phyloP scores from a whole-genome alignment of 805 yeast genomes.

The Lachancea nothofagi region DNA sequence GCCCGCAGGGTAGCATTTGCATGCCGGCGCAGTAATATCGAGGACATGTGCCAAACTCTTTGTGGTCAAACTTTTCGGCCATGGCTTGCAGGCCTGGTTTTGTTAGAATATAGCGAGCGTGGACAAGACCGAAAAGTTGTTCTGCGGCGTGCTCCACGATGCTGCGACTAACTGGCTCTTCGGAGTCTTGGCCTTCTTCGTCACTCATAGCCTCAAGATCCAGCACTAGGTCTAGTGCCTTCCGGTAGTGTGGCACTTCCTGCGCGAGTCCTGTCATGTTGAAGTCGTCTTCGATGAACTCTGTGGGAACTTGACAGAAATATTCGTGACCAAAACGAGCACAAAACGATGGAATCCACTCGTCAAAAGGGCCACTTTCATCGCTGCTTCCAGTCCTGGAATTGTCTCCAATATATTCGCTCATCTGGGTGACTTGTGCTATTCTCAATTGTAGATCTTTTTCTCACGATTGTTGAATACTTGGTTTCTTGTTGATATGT shows the following conservation, averaged over 20 bases:
- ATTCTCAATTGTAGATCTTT: no score
- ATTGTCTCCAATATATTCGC: constrained; percentile 7
- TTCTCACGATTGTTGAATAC: no score
- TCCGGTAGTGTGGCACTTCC: constrained; percentile 85
- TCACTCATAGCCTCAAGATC: constrained; percentile 62
- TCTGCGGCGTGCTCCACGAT: constrained; percentile 86
- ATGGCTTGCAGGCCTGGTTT: constrained; percentile 83
- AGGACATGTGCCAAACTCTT: constrained; percentile 89
- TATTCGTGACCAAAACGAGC: constrained; percentile 79
- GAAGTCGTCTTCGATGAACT: constrained; percentile 94
- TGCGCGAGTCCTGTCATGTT: constrained; percentile 84
- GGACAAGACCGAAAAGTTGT: constrained; percentile 86
- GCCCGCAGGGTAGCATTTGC: constrained; percentile 86
- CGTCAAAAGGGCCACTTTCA: constrained; percentile 38
- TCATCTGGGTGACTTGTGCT: no score
- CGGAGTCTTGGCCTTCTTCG: constrained; percentile 27
- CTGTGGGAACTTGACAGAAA: constrained; percentile 86
- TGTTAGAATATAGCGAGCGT: constrained; percentile 83
- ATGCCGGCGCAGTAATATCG: constrained; percentile 84
- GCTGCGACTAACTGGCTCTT: constrained; percentile 47
- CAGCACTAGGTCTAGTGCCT: constrained; percentile 83
- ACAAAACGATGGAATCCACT: constrained; percentile 82
- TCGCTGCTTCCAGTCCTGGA: constrained; percentile 11
- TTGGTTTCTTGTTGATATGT: no score
- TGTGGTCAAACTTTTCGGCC: constrained; percentile 90